Conservation (phyloP, 2,329 filamentous ascomycete genomes). For the Polytolypa hystricis region DNA sequence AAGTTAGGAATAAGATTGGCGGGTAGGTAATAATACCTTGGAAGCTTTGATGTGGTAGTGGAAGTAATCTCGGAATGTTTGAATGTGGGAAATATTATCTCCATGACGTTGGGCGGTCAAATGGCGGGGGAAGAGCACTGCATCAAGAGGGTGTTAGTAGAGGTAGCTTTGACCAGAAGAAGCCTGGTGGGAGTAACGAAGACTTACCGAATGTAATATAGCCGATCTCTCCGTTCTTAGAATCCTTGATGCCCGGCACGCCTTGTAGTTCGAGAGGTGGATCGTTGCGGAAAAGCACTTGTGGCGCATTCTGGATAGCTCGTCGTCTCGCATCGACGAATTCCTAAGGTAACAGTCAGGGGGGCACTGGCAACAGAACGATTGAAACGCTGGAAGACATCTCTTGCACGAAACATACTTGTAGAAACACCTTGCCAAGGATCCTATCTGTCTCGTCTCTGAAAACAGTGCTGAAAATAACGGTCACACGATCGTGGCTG, state of each 20-base stretch:
- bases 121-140: constrained; percentile 92
- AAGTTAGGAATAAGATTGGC: too few relatives aligned
- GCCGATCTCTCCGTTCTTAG: constrained; percentile 74
- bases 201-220: constrained; percentile 91
- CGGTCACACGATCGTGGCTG: constrained; percentile 90
- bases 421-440: constrained; percentile 95
- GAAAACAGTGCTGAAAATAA: constrained; percentile 98
- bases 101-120: constrained; percentile 80
- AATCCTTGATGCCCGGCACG: constrained; percentile 68
- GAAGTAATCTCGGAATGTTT: constrained; percentile 99
- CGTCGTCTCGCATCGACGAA: constrained; percentile 92
- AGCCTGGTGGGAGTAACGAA: constrained; percentile 10
- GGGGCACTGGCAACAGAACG: not conserved
- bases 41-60: constrained; percentile 99
- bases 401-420: constrained; percentile 34
- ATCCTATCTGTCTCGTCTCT: constrained; percentile 94
- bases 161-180: too few relatives aligned
- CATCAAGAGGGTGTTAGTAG: constrained; percentile 10
- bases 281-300: constrained; percentile 92
- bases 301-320: constrained; percentile 91
- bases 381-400: not conserved
- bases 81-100: constrained; percentile 96
- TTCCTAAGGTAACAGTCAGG: constrained; percentile 43
- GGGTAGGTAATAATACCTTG: constrained; percentile 51
- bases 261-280: constrained; percentile 83